phyloP scores from a whole-genome alignment of 768 basidiomycete species.

The Suillus cothurnatus region DNA sequence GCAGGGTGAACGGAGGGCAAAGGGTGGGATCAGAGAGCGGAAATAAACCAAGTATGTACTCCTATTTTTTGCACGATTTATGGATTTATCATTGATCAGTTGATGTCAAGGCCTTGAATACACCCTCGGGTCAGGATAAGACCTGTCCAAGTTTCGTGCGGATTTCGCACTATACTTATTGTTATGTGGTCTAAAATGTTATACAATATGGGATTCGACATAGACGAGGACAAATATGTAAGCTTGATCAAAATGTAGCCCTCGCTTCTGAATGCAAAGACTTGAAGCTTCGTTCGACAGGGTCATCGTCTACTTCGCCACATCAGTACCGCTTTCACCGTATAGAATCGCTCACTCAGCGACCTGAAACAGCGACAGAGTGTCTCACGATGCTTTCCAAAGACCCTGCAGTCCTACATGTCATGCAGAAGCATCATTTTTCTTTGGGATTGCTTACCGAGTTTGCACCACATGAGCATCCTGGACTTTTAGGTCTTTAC shows the following conservation, averaged over 20 bases:
- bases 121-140: neutral
- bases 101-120: too few species aligned
- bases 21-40: slow-evolving; percentile 30
- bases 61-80: neutral
- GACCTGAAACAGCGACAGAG: slow-evolving; percentile 55
- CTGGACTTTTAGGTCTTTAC: slow-evolving; percentile 70
- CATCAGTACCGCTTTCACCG: slow-evolving; percentile 64
- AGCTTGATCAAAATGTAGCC: neutral
- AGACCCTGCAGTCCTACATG: slow-evolving; percentile 70
- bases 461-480: slow-evolving; percentile 77
- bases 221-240: neutral
- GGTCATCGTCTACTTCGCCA: slow-evolving; percentile 35
- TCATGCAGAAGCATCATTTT: slow-evolving; percentile 73
- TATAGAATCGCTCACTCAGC: slow-evolving; percentile 59
- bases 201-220: neutral
- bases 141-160: neutral
- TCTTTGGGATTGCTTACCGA: slow-evolving; percentile 73
- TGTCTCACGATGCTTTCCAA: slow-evolving; percentile 60
- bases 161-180: neutral
- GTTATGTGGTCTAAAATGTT: neutral
- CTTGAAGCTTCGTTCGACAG: slow-evolving; percentile 61
- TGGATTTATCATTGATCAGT: neutral
- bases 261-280: neutral
- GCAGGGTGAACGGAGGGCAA: slow-evolving; percentile 6
- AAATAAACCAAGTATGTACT: slow-evolving; percentile 16